Evolutionary conservation across 176 grass and related monocot species (phyloP), one percentile per base, ranked within the genome.

Genomic region (Musa schizocarpa): DNA sequence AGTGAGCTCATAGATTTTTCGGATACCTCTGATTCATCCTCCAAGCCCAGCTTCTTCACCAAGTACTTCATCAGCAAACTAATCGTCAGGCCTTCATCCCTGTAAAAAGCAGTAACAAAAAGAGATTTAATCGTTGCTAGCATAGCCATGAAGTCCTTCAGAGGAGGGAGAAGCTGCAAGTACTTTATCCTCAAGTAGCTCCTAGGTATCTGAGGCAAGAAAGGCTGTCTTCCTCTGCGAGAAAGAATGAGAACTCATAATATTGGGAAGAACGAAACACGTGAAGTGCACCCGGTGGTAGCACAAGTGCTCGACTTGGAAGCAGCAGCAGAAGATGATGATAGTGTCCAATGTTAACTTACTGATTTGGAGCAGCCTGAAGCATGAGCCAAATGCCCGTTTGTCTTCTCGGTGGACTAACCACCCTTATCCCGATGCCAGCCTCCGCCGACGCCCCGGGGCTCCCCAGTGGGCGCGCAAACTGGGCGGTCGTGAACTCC

Each of bases 161-260:
- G 8, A 65, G 52, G 11, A 77, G 27, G 34, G 34, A 43, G 34
- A 43, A 43, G 34, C 20, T 43, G 20, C 34, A 24, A 54, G 51
- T 93, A 97, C 93, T 87, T 97, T 74, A 97, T 90, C 81, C 93
- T 84, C 54, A 97, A 75, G 88, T 90, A 97, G 86, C 79, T 90
- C 73, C 75, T 90, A 50, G 83, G 86, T 93, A 97, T 90, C 88
- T 97, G 93, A 79, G 90, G 90, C 90, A 93, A 85, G 85, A 88
- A 85, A 48, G 93, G 86, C 68, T 90, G 87, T 69, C 68, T 93
- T 73, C 79, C 85, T 83, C 93, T 97, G 90, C 89, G 72, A 53
- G 43, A 70, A 79, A 43, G 34, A 43, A 43, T 43, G 34, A 43
- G 4, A 43, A 43, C 34, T 43, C 34, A 43, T 43, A 43, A 43